These are phyloP conservation scores for Epichloe hybrida DNA, from an alignment of 2,329 filamentous ascomycete species.

Conservation along the genomic window DNA sequence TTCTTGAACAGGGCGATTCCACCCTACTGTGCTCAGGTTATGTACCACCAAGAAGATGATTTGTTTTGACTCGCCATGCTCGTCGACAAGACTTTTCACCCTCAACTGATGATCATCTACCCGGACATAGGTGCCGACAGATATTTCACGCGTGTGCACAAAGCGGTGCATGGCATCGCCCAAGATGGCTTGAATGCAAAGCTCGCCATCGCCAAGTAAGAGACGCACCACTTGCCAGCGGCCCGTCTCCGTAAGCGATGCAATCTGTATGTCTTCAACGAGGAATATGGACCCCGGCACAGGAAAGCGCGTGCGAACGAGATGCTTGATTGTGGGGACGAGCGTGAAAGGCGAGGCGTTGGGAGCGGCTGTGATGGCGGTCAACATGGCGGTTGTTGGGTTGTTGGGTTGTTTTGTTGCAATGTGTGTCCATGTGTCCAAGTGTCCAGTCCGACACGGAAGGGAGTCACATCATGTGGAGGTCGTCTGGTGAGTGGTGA, in stretches of 20 bases:
- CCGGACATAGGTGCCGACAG: conserved; percentile 34
- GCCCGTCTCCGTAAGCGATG: conserved; percentile 20
- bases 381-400: neutral
- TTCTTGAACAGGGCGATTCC: conserved; percentile 28
- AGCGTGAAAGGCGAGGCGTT: conserved; percentile 15
- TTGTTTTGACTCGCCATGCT: conserved; percentile 3
- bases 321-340: conserved; percentile 30
- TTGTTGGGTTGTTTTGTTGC: neutral
- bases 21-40: conserved; percentile 32
- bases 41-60: conserved; percentile 34
- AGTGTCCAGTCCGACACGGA: no score
- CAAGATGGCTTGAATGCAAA: conserved; percentile 41
- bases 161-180: conserved; percentile 31
- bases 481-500: no score
- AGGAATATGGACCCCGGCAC: conserved; percentile 34
- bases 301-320: conserved; percentile 35
- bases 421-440: no score
- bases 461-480: no score
- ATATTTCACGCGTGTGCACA: conserved; percentile 31
- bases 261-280: conserved; percentile 30
- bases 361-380: conserved; percentile 13
- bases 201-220: conserved; percentile 37
- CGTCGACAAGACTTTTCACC: conserved; percentile 9
- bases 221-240: conserved; percentile 33
- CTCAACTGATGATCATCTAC: conserved; percentile 28